Conservation (phyloP, 129 eudicot species). For the Flaveria ramosissima region DNA sequence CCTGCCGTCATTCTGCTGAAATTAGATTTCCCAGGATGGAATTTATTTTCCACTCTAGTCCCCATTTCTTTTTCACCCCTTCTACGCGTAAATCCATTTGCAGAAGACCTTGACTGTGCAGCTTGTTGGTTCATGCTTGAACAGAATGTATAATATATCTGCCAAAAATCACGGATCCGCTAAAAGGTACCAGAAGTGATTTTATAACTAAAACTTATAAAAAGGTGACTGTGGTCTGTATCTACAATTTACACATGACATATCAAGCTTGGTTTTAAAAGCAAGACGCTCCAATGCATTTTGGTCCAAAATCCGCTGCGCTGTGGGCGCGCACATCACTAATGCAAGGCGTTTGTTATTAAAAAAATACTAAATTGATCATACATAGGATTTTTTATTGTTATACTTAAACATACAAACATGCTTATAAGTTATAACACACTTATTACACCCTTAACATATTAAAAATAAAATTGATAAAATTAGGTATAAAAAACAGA, state of each 20-base stretch:
- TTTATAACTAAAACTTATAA: not conserved
- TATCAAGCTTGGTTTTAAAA: too few species aligned
- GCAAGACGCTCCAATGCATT: too few species aligned
- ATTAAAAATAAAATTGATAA: too few species aligned
- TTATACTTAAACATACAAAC: too few species aligned
- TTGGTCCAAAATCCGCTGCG: too few species aligned
- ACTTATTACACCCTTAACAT: too few species aligned
- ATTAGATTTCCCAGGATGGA: constrained; percentile 59
- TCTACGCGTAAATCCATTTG: constrained; percentile 70
- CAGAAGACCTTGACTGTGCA: constrained; percentile 67
- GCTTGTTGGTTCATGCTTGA: constrained; percentile 65
- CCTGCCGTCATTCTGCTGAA: constrained; percentile 50
- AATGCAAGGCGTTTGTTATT: too few species aligned
- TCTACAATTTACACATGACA: not conserved
- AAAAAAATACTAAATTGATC: too few species aligned
- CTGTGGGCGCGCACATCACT: too few species aligned
- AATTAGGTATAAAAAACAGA: too few species aligned
- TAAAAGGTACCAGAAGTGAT: not conserved
- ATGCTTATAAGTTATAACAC: too few species aligned
- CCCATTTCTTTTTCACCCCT: constrained; percentile 65
- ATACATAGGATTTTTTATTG: too few species aligned
- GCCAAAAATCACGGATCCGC: constrained; percentile 9
- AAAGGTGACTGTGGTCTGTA: not conserved
- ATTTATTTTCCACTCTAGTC: constrained; percentile 50
- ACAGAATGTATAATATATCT: constrained; percentile 27